Percentiles rank a stretch among this genome's conserved stretches.
Conservation (phyloP, 805 yeast species). For the Grigorovia transvaalensis region DNA sequence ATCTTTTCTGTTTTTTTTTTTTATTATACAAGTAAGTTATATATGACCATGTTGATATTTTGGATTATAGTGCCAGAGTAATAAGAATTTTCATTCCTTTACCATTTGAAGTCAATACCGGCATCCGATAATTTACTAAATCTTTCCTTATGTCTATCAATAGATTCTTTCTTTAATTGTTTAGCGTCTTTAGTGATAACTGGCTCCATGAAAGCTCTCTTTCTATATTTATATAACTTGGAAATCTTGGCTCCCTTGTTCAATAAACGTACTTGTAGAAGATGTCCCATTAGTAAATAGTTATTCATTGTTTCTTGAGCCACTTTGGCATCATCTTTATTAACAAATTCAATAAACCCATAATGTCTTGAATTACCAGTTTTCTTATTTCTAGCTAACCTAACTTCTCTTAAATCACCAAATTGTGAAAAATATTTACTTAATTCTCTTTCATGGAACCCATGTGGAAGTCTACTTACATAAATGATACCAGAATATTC, state of each 20-base stretch:
- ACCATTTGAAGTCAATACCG: constrained; percentile 32
- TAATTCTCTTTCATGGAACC: constrained; percentile 73
- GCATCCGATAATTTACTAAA: constrained; percentile 25
- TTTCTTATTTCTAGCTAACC: constrained; percentile 79
- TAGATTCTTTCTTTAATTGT: constrained; percentile 26
- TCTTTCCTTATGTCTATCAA: constrained; percentile 28
- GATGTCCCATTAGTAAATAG: constrained; percentile 79
- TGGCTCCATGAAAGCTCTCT: constrained; percentile 26
- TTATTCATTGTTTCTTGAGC: constrained; percentile 96
- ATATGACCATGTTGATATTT: too few relatives aligned
- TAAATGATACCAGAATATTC: constrained; percentile 60
- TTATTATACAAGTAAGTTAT: too few relatives aligned
- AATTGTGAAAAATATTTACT: constrained; percentile 79
- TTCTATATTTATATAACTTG: constrained; percentile 29
- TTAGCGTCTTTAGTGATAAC: constrained; percentile 24
- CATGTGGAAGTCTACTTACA: constrained; percentile 86
- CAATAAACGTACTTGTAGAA: constrained; percentile 51
- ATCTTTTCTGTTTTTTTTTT: too few relatives aligned
- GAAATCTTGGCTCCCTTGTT: constrained; percentile 40
- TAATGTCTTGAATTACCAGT: constrained; percentile 88
- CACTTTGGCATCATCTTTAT: constrained; percentile 64
- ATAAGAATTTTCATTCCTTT: neutral
- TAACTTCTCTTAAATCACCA: constrained; percentile 70
- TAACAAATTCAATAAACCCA: constrained; percentile 78
- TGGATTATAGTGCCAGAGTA: too few relatives aligned